Conservation (phyloP, 192 early-diverging fungal genomes). For the Allomyces macrogynus region DNA sequence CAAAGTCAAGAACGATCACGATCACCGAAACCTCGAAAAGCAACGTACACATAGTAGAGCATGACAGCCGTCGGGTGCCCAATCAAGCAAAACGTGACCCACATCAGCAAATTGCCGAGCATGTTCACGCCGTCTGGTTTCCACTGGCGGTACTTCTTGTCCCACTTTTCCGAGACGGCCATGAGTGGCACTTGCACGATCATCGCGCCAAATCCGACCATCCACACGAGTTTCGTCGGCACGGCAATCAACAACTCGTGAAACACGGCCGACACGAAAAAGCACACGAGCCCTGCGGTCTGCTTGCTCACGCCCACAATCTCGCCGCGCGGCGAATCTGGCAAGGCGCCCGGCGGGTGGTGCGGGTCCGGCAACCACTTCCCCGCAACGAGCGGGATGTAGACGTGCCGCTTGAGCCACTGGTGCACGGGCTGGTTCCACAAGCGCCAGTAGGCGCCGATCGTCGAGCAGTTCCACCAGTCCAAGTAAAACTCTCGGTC, state of each 20-base stretch:
- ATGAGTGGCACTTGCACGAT: not conserved
- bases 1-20: too few species aligned
- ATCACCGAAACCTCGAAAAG: too few species aligned
- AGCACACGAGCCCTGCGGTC: constrained; percentile 38
- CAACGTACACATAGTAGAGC: not conserved
- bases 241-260: constrained; percentile 16
- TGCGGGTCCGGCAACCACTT: constrained; percentile 1
- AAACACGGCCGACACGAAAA: constrained; percentile 58
- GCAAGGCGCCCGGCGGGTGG: too few species aligned
- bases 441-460: constrained; percentile 67
- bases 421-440: constrained; percentile 83
- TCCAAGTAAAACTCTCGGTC: constrained; percentile 70
- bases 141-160: not conserved
- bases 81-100: not conserved
- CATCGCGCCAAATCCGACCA: not conserved
- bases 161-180: not conserved
- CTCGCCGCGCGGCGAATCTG: too few species aligned
- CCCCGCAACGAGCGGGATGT: constrained; percentile 35
- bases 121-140: not conserved
- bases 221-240: not conserved
- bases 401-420: constrained; percentile 73
- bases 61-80: not conserved
- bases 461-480: constrained; percentile 71
- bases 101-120: not conserved
- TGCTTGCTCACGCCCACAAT: too few species aligned